Conservation (phyloP, 805 yeast species). For the Wickerhamomyces strasburgensis region DNA sequence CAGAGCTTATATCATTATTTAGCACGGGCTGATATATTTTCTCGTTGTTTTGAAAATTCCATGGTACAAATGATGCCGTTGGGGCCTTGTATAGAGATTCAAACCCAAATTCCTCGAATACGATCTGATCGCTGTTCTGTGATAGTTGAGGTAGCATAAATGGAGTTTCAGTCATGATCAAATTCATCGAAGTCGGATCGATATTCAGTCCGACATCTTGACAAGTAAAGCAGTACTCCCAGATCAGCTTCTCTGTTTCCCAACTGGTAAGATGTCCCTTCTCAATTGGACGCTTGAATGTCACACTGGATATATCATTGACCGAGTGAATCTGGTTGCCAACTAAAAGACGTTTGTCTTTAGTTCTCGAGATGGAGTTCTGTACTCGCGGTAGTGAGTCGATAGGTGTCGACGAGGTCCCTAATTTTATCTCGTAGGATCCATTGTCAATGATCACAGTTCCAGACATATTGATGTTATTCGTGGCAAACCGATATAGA, state of each 20-base stretch:
- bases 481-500: no score
- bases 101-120: conserved; percentile 92
- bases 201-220: conserved; percentile 37
- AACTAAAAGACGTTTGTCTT: conserved; percentile 65
- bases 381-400: conserved; percentile 46
- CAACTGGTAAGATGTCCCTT: conserved; percentile 86
- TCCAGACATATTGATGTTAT: conserved; percentile 6
- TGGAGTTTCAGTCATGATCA: conserved; percentile 77
- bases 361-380: conserved; percentile 70
- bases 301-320: conserved; percentile 68
- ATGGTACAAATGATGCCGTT: conserved; percentile 57
- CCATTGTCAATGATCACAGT: conserved; percentile 83
- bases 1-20: conserved; percentile 12
- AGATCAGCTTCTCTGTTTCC: conserved; percentile 83
- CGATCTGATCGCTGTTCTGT: conserved; percentile 80
- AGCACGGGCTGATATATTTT: conserved; percentile 24
- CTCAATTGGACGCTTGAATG: conserved; percentile 77
- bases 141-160: conserved; percentile 78
- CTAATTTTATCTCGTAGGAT: conserved; percentile 72
- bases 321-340: conserved; percentile 66
- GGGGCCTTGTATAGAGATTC: conserved; percentile 63
- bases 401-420: conserved; percentile 34
- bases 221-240: conserved; percentile 62
- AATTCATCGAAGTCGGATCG: conserved; percentile 45
- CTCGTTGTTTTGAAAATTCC: conserved; percentile 37